Conservation (phyloP, 2,329 filamentous ascomycete genomes). For the Claviceps sorghi region DNA sequence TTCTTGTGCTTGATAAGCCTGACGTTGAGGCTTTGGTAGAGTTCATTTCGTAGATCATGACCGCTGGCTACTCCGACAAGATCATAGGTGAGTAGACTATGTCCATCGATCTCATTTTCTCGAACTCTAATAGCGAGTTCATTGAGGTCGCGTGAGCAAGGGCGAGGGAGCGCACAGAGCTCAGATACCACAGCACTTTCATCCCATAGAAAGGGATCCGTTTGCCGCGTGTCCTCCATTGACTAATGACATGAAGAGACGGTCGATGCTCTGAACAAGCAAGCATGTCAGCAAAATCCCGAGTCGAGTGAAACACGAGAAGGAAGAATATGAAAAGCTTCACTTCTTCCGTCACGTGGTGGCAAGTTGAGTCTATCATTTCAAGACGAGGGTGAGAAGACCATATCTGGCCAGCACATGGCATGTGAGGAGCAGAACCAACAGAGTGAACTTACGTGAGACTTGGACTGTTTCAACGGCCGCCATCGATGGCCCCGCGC, state of each 20-base stretch:
- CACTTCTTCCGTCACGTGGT: neutral
- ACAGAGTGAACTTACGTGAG: neutral
- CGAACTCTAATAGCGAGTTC: conserved; percentile 40
- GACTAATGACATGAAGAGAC: conserved; percentile 3
- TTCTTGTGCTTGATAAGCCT: conserved; percentile 41
- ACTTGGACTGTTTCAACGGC: neutral
- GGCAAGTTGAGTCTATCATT: neutral
- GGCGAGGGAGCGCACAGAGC: conserved; percentile 41
- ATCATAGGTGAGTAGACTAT: conserved; percentile 43
- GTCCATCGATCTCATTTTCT: conserved; percentile 51
- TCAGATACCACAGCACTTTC: conserved; percentile 51
- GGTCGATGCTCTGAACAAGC: neutral
- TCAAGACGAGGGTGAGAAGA: neutral
- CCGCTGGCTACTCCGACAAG: conserved; percentile 25
- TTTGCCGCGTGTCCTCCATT: conserved; percentile 16
- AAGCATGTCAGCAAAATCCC: neutral
- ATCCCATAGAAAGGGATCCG: conserved; percentile 64
- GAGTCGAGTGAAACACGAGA: neutral
- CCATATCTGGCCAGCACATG: neutral
- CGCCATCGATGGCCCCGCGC: neutral
- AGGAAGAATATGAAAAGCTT: neutral
- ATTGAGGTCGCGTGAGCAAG: conserved; percentile 34
- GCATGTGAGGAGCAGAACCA: neutral
- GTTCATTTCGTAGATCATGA: conserved; percentile 25
- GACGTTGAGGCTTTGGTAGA: conserved; percentile 41